Conservation (phyloP, 495 filamentous ascomycete species). For the Xylaria curta region DNA sequence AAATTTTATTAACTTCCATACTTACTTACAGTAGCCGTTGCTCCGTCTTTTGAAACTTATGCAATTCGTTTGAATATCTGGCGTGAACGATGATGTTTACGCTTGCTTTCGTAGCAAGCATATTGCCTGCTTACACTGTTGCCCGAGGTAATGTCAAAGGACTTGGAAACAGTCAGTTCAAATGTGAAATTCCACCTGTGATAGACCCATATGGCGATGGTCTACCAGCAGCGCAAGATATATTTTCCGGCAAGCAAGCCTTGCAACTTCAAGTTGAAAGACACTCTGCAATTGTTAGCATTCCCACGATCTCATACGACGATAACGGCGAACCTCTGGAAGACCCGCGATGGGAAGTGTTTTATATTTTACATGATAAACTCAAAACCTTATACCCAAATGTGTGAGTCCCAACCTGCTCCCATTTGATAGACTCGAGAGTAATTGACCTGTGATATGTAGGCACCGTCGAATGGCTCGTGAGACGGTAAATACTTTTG, state of each 20-base stretch:
- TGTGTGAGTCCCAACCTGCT: slow-evolving; percentile 34
- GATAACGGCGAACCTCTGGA: slow-evolving; percentile 44
- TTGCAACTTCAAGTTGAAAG: slow-evolving; percentile 44
- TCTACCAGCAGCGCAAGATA: slow-evolving; percentile 38
- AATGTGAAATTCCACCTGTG: slow-evolving; percentile 39
- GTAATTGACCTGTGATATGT: background rate
- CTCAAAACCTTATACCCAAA: slow-evolving; percentile 42
- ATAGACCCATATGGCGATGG: slow-evolving; percentile 42
- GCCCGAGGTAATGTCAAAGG: slow-evolving; percentile 27
- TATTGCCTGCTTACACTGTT: slow-evolving; percentile 25
- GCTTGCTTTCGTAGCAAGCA: slow-evolving; percentile 33
- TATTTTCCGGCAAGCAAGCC: slow-evolving; percentile 41
- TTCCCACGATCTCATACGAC: slow-evolving; percentile 45
- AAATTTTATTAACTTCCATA: background rate
- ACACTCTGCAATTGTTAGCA: slow-evolving; percentile 42
- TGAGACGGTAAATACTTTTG: slow-evolving; percentile 66
- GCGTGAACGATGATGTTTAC: slow-evolving; percentile 30
- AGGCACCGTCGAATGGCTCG: slow-evolving; percentile 46
- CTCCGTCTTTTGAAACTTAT: background rate
- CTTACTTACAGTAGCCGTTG: background rate
- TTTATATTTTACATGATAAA: slow-evolving; percentile 42
- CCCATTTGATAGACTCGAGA: background rate
- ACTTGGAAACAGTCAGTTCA: slow-evolving; percentile 19
- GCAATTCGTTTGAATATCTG: background rate
- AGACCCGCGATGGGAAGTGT: slow-evolving; percentile 46